Evolutionary conservation across 495 filamentous ascomycete genomes (phyloP), one percentile per base, ranked within the genome.

Genomic region (Annulohypoxylon stygium): DNA sequence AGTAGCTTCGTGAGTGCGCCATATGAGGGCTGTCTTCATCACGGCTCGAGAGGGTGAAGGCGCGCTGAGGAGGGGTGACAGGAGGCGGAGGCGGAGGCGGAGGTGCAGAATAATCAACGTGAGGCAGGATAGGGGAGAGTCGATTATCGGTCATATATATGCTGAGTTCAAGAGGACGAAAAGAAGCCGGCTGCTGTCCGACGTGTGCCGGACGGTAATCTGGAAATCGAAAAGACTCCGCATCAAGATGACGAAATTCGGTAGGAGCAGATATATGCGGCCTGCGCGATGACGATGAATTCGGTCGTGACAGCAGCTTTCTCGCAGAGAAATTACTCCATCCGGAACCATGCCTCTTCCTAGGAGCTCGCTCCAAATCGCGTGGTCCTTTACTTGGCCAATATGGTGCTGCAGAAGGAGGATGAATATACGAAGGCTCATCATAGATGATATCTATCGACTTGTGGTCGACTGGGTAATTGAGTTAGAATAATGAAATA

Each of bases 81-180:
- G 73, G 71, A 3, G 82, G 76, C 26, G 43, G 61, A 47, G 82
- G 76, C 26, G 43, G 61, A 47, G 78, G 70, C 14, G 39, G 11
- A 14, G 39, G 39, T 43, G 12, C 12, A 43, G 39, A 43, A 59
- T 75, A 70, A 37, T 81, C 74, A 59, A 90, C 81, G 63, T 86
- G 80, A 30, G 88, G 87, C 4, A 91, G 71, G 18, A 88, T 81
- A 9, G 89, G 87, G 12, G 93, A 93, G 9, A 97, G 83, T 50
- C 86, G 86, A 75, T 90, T 88, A 30, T 89, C 85, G 26, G 89
- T 87, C 62, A 85, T 77, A 76, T 92, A 90, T 65, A 97, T 92
- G 80, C 88, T 93, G 57, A 97, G 84, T 80, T 95, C 88, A 41
- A 96, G 83, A 10, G 92, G 92, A 39, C 87, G 86, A 79, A 93